Evolutionary conservation across 164 flowering plant genomes (phyloP).

Genomic region (Stephania cephalantha): DNA sequence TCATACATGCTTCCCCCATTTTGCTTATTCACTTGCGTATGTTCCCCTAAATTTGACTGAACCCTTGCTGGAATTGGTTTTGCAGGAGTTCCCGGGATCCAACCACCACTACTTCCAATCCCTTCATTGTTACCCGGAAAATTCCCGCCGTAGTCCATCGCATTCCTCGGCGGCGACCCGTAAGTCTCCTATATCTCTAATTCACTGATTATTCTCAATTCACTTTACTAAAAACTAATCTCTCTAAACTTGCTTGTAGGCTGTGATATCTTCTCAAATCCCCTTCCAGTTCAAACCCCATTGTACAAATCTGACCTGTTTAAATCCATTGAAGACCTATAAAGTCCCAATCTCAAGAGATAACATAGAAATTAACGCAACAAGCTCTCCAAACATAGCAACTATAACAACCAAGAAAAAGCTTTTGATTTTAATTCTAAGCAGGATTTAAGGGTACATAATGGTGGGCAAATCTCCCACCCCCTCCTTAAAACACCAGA

Average conservation of each 20-base stretch:
- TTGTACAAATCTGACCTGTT: constrained; percentile 7
- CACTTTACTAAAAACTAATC: background rate
- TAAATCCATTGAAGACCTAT: background rate
- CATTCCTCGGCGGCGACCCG: background rate
- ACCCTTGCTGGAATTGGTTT: constrained; percentile 18
- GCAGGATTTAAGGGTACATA: background rate
- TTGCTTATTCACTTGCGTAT: constrained; percentile 9
- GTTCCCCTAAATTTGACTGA: background rate
- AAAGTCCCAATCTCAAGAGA: background rate
- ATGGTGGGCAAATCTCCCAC: background rate
- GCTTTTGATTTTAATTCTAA: background rate
- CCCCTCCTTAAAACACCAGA: background rate
- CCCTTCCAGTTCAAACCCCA: constrained; percentile 5
- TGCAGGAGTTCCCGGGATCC: constrained; percentile 18
- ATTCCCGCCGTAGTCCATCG: constrained; percentile 16
- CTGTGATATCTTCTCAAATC: constrained; percentile 2
- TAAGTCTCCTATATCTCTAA: constrained; percentile 8
- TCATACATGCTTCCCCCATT: constrained; percentile 1
- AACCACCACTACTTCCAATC: constrained; percentile 5
- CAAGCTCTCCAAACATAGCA: background rate
- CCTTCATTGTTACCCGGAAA: constrained; percentile 1
- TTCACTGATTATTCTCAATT: background rate
- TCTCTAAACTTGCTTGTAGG: background rate
- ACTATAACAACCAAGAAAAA: background rate
- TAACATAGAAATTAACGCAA: background rate